Evolutionary conservation across 345 rosid genomes (phyloP).

Genomic region (Linum tenue): DNA sequence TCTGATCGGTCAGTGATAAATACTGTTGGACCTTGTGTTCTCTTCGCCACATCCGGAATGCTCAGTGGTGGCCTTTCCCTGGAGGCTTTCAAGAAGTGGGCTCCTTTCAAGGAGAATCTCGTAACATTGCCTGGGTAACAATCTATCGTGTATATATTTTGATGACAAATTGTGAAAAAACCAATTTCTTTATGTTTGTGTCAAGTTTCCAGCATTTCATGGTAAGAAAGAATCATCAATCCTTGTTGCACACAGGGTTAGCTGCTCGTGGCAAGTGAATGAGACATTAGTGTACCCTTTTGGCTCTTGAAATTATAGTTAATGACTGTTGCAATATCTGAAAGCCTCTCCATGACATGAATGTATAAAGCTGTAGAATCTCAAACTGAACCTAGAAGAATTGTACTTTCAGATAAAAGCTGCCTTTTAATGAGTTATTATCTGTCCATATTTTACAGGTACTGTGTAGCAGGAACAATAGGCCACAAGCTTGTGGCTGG

Average conservation of each 20-base stretch:
- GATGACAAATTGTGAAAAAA: neutral
- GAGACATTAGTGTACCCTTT: too few relatives aligned
- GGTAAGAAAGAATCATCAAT: too few relatives aligned
- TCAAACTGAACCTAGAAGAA: neutral
- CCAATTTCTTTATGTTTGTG: neutral
- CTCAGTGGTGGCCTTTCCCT: constrained; percentile 87
- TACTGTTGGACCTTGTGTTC: constrained; percentile 93
- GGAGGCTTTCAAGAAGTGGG: constrained; percentile 92
- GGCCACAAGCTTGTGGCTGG: constrained; percentile 89
- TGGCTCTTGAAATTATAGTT: neutral
- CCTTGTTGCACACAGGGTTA: too few relatives aligned
- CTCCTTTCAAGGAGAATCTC: constrained; percentile 73
- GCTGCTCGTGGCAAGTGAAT: too few relatives aligned
- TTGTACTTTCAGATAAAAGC: neutral
- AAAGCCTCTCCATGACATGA: neutral
- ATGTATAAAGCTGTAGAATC: neutral
- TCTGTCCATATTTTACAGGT: constrained; percentile 26
- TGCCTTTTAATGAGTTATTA: neutral
- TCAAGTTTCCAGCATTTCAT: too few relatives aligned
- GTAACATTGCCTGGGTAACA: constrained; percentile 81
- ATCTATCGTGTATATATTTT: constrained; percentile 2
- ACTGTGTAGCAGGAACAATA: constrained; percentile 89
- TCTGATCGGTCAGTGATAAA: constrained; percentile 72
- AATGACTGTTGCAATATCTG: neutral
- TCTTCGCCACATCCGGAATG: constrained; percentile 98